Evolutionary conservation across 2,329 filamentous ascomycete species (phyloP).

Genomic region (Stagonosporopsis cucurbitacearum): DNA sequence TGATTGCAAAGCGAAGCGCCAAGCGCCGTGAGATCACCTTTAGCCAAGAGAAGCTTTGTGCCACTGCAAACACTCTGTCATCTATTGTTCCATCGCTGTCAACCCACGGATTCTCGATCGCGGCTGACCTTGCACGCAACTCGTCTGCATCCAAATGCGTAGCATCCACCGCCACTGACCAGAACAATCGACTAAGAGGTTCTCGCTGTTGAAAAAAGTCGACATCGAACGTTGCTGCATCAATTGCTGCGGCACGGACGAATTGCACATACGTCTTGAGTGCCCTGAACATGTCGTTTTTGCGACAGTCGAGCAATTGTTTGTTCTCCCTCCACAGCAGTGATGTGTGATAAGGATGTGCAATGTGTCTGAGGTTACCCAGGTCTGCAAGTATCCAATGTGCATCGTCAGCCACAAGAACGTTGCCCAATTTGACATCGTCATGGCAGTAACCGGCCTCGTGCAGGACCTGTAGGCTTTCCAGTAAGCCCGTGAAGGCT

Average conservation of each 20-base stretch:
- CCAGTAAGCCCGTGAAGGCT: constrained; percentile 36
- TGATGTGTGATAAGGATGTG: constrained; percentile 39
- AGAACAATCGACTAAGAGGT: constrained; percentile 38
- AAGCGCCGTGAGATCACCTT: background rate
- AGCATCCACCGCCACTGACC: constrained; percentile 23
- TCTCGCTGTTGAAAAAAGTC: constrained; percentile 28
- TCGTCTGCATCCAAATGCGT: constrained; percentile 18
- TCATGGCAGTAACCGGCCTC: constrained; percentile 45
- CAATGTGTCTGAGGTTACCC: constrained; percentile 41
- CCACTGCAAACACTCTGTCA: background rate
- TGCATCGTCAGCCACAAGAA: constrained; percentile 33
- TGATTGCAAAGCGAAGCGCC: background rate
- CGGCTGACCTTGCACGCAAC: constrained; percentile 16
- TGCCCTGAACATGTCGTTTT: constrained; percentile 41
- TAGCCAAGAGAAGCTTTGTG: background rate
- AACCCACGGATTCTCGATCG: constrained; percentile 14
- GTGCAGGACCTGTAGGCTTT: constrained; percentile 35
- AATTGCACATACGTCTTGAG: constrained; percentile 41
- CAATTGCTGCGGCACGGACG: constrained; percentile 19
- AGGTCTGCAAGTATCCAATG: constrained; percentile 47
- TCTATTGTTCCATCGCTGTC: background rate
- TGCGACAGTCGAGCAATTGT: constrained; percentile 34
- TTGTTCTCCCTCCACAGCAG: constrained; percentile 31
- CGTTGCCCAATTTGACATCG: constrained; percentile 47
- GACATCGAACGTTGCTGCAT: constrained; percentile 28